Evolutionary conservation across 441 rosid genomes (phyloP).

Genomic region (Bocquillonia castaneifolia): DNA sequence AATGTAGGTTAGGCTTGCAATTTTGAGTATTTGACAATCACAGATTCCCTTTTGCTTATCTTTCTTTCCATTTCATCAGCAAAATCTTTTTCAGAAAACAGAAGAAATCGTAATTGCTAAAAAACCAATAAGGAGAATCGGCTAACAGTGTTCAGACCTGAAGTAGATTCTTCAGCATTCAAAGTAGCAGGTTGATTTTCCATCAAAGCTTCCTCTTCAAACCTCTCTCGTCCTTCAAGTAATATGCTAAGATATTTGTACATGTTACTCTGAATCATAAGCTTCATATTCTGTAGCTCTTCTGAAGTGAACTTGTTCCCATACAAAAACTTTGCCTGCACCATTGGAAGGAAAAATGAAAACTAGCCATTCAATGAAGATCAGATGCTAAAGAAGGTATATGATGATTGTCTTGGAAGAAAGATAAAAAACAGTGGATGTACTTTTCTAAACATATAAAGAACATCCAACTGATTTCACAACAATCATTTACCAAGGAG

Average conservation of each 20-base stretch:
- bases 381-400: background rate
- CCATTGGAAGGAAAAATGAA: slow-evolving; percentile 12
- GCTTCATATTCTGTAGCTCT: slow-evolving; percentile 47
- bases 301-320: slow-evolving; percentile 47
- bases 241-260: slow-evolving; percentile 58
- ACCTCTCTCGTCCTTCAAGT: slow-evolving; percentile 57
- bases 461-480: background rate
- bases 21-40: too few relatives aligned
- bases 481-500: background rate
- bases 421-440: background rate
- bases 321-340: slow-evolving; percentile 53
- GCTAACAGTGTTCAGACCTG: slow-evolving; percentile 23
- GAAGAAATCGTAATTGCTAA: background rate
- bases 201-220: slow-evolving; percentile 52
- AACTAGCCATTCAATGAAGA: background rate
- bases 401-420: background rate
- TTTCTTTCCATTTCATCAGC: background rate
- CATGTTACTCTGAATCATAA: slow-evolving; percentile 62
- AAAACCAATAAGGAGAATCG: background rate
- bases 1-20: background rate
- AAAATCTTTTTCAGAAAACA: background rate
- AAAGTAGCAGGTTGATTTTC: slow-evolving; percentile 10
- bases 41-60: too few relatives aligned
- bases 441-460: background rate
- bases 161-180: slow-evolving; percentile 22